Evolutionary conservation across 2,329 filamentous ascomycete genomes (phyloP).

Genomic region (Berkeleyomyces basicola): DNA sequence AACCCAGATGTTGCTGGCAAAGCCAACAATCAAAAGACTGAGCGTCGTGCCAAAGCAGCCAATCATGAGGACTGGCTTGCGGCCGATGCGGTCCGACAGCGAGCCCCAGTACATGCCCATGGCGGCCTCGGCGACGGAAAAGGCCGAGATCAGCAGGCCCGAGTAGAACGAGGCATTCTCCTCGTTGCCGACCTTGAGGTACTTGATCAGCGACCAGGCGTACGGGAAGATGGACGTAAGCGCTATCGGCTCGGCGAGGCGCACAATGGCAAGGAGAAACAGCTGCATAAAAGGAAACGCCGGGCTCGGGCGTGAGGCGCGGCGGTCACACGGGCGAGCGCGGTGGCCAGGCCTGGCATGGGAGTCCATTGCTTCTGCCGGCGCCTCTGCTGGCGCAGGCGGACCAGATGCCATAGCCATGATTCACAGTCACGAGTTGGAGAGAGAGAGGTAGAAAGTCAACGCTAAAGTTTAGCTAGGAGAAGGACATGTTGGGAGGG

Average conservation of each 20-base stretch:
- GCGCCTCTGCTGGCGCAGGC: neutral
- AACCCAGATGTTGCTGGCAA: slow-evolving; percentile 69
- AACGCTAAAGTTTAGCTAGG: neutral
- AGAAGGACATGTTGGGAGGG: neutral
- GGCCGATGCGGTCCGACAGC: slow-evolving; percentile 64
- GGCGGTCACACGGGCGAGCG: slow-evolving; percentile 23
- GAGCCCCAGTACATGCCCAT: slow-evolving; percentile 83
- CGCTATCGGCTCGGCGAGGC: slow-evolving; percentile 81
- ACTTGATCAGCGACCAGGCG: slow-evolving; percentile 67
- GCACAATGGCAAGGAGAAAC: slow-evolving; percentile 76
- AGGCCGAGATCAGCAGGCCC: slow-evolving; percentile 73
- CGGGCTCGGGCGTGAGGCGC: neutral
- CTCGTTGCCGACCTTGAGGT: slow-evolving; percentile 54
- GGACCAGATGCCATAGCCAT: neutral
- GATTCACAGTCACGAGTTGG: neutral
- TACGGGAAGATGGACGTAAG: slow-evolving; percentile 90
- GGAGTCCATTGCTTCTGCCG: neutral
- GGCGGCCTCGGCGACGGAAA: slow-evolving; percentile 63
- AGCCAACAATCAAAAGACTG: slow-evolving; percentile 68
- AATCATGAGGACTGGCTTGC: slow-evolving; percentile 69
- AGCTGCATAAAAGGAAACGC: slow-evolving; percentile 71
- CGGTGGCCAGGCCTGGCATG: neutral
- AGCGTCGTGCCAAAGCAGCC: slow-evolving; percentile 71
- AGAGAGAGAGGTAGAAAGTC: neutral
- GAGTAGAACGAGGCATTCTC: slow-evolving; percentile 75